Evolutionary conservation across 306 rosid species (phyloP).

Genomic region (Vicia sativa): DNA sequence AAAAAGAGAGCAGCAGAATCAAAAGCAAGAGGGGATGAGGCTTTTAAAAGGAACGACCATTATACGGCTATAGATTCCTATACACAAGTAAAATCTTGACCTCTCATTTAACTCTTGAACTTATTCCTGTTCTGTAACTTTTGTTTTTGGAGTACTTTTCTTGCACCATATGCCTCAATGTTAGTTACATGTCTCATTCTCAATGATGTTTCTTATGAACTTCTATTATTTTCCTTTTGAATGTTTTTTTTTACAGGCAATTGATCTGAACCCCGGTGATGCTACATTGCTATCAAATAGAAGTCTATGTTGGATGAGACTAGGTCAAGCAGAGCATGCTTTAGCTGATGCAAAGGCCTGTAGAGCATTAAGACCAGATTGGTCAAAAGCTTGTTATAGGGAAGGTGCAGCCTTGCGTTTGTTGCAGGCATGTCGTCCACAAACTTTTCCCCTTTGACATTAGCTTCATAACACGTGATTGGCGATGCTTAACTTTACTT

Average conservation of each 20-base stretch:
- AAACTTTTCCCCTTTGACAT: slow-evolving; percentile 25
- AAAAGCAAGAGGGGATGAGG: slow-evolving; percentile 87
- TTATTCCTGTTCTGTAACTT: slow-evolving; percentile 29
- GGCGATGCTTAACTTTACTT: slow-evolving; percentile 29
- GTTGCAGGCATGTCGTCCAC: slow-evolving; percentile 65
- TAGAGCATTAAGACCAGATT: slow-evolving; percentile 80
- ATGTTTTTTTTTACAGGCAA: slow-evolving; percentile 63
- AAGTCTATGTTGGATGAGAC: slow-evolving; percentile 86
- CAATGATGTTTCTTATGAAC: slow-evolving; percentile 21
- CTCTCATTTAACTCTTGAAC: slow-evolving; percentile 30
- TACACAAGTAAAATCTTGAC: slow-evolving; percentile 66
- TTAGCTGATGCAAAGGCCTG: slow-evolving; percentile 88
- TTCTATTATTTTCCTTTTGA: not conserved
- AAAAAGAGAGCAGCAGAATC: slow-evolving; percentile 90
- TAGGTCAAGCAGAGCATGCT: slow-evolving; percentile 90
- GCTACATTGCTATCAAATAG: slow-evolving; percentile 77
- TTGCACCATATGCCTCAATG: not conserved
- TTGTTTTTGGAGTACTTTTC: not conserved
- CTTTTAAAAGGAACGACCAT: slow-evolving; percentile 71
- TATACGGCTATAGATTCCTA: slow-evolving; percentile 76
- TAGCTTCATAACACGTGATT: slow-evolving; percentile 19
- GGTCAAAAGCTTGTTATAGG: slow-evolving; percentile 95
- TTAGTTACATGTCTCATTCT: slow-evolving; percentile 17
- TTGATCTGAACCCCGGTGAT: slow-evolving; percentile 74
- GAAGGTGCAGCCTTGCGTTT: slow-evolving; percentile 95